Percentiles rank a stretch among this genome's conserved stretches.
Conservation (phyloP, 1,284 basidiomycete species). For the Sanghuangporus weigelae region DNA sequence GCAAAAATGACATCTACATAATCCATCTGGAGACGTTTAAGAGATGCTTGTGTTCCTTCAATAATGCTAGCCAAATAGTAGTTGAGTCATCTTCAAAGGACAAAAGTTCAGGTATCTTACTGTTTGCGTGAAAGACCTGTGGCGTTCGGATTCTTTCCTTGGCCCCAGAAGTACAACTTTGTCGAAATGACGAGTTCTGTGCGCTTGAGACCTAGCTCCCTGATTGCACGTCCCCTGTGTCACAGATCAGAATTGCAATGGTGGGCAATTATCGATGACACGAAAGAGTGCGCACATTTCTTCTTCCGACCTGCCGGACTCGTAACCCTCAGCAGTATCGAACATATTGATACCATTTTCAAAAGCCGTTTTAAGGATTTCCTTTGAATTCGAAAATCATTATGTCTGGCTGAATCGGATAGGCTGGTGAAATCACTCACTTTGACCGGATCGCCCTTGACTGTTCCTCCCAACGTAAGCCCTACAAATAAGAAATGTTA, state of each 20-base stretch:
- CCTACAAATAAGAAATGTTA: slow-evolving; percentile 29
- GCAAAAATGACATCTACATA: slow-evolving; percentile 76
- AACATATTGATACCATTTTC: slow-evolving; percentile 71
- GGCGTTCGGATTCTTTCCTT: slow-evolving; percentile 52
- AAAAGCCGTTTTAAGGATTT: slow-evolving; percentile 60
- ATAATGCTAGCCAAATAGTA: slow-evolving; percentile 48
- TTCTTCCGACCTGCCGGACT: slow-evolving; percentile 63
- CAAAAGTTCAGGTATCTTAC: slow-evolving; percentile 32
- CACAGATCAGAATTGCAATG: not conserved
- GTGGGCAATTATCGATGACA: too few relatives aligned
- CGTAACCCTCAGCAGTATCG: slow-evolving; percentile 61
- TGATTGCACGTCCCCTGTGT: slow-evolving; percentile 71
- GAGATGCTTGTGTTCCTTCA: slow-evolving; percentile 66
- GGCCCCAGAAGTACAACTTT: slow-evolving; percentile 53
- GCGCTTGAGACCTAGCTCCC: slow-evolving; percentile 66
- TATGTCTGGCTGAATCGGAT: not conserved
- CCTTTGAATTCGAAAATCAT: slow-evolving; percentile 29
- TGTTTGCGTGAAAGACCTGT: slow-evolving; percentile 71
- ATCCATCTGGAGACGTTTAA: slow-evolving; percentile 67
- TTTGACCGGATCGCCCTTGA: slow-evolving; percentile 69
- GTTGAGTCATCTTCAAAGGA: not conserved
- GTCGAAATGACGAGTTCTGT: slow-evolving; percentile 72
- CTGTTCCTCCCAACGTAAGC: slow-evolving; percentile 64
- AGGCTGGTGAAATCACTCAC: slow-evolving; percentile 25
- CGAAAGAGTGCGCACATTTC: slow-evolving; percentile 46